These are phyloP conservation scores for Massarina eburnea DNA, from an alignment of 2,329 filamentous ascomycete species.

Conservation along the genomic window DNA sequence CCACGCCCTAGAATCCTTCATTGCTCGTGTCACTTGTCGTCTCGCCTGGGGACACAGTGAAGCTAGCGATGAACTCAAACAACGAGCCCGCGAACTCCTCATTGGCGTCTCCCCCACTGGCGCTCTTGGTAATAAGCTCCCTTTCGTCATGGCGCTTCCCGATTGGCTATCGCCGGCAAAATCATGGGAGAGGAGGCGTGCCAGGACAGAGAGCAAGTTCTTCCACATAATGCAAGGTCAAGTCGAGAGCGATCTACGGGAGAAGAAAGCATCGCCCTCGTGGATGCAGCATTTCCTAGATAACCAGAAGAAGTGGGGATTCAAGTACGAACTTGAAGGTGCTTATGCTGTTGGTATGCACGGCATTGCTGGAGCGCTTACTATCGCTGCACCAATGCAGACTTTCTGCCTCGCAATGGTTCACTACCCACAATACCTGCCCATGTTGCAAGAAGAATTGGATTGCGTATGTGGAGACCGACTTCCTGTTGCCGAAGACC, in stretches of 20 bases:
- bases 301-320: slow-evolving; percentile 43
- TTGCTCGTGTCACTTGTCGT: slow-evolving; percentile 50
- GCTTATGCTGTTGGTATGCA: slow-evolving; percentile 52
- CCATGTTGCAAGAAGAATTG: slow-evolving; percentile 44
- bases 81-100: slow-evolving; percentile 49
- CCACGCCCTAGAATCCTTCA: slow-evolving; percentile 48
- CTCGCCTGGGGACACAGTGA: slow-evolving; percentile 50
- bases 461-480: slow-evolving; percentile 45
- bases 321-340: slow-evolving; percentile 48
- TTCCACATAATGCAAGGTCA: slow-evolving; percentile 49
- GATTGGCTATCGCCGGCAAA: slow-evolving; percentile 47
- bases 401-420: slow-evolving; percentile 51
- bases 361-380: slow-evolving; percentile 50
- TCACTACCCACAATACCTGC: slow-evolving; percentile 47
- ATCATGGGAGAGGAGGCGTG: slow-evolving; percentile 48
- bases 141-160: slow-evolving; percentile 49
- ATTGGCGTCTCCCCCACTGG: slow-evolving; percentile 51
- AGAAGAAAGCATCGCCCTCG: slow-evolving; percentile 38
- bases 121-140: slow-evolving; percentile 49
- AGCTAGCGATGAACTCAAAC: slow-evolving; percentile 50
- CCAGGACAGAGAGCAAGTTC: slow-evolving; percentile 47
- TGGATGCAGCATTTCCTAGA: slow-evolving; percentile 50
- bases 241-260: slow-evolving; percentile 39
- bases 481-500: slow-evolving; percentile 39
- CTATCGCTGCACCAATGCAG: slow-evolving; percentile 51